Evolutionary conservation across 768 basidiomycete species (phyloP).

Genomic region (Pleurotus tuber-regium): DNA sequence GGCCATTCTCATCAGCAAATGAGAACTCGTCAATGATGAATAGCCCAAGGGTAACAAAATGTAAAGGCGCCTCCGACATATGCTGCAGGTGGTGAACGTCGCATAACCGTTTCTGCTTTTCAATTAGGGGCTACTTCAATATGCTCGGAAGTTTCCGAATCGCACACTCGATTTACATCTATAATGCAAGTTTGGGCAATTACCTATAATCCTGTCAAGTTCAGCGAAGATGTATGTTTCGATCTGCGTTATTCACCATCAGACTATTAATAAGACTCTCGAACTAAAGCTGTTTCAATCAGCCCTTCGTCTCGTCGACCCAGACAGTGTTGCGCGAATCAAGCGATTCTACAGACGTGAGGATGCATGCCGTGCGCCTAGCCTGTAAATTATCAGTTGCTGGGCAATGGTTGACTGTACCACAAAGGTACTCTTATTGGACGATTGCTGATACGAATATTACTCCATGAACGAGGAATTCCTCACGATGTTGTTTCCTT

Average conservation of each 20-base stretch:
- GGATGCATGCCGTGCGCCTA: slow-evolving; percentile 69
- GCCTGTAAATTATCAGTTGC: slow-evolving; percentile 4
- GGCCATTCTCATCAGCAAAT: slow-evolving; percentile 55
- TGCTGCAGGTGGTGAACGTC: slow-evolving; percentile 10
- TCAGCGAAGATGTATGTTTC: slow-evolving; percentile 39
- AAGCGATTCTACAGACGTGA: slow-evolving; percentile 65
- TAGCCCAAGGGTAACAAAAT: slow-evolving; percentile 77
- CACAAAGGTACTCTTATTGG: slow-evolving; percentile 72
- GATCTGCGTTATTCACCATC: slow-evolving; percentile 8
- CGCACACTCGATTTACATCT: slow-evolving; percentile 12
- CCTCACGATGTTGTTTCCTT: slow-evolving; percentile 47
- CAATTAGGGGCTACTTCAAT: slow-evolving; percentile 1
- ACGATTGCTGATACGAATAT: slow-evolving; percentile 63
- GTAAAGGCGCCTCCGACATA: slow-evolving; percentile 18
- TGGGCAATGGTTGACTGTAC: neutral
- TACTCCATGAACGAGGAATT: slow-evolving; percentile 60
- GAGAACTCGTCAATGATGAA: slow-evolving; percentile 88
- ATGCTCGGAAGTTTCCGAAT: slow-evolving; percentile 8
- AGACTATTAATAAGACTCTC: too few relatives aligned
- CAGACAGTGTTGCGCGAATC: slow-evolving; percentile 53
- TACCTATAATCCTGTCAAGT: slow-evolving; percentile 35
- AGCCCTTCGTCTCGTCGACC: slow-evolving; percentile 58
- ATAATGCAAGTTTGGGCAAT: slow-evolving; percentile 45
- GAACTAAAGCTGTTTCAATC: slow-evolving; percentile 68
- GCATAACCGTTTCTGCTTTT: neutral